Percentiles rank a stretch among this genome's conserved stretches.
These are phyloP conservation scores for Crithidia sp. DNA, from an alignment of 208 protist genomes.

Conservation along the genomic window DNA sequence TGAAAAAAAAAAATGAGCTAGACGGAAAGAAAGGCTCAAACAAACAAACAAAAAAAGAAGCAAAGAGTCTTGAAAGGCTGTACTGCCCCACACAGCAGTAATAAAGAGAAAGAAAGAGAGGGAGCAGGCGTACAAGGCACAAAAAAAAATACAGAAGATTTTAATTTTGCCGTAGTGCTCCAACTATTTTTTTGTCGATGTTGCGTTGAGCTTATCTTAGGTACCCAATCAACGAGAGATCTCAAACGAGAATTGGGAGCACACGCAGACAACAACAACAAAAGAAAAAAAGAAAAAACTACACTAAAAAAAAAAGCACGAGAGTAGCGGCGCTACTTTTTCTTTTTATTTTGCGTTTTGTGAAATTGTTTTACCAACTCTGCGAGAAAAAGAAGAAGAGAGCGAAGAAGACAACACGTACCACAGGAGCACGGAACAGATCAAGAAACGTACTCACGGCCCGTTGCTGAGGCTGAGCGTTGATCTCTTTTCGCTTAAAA, in stretches of 20 bases:
- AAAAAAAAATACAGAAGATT: too few relatives aligned
- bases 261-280: too few relatives aligned
- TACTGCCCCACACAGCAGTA: background rate
- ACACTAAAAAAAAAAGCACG: background rate
- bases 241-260: too few relatives aligned
- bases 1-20: background rate
- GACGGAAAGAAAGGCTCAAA: background rate
- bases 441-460: background rate
- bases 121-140: too few relatives aligned
- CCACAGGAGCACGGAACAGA: background rate
- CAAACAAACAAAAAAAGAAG: slow-evolving; percentile 16
- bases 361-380: background rate
- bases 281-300: too few relatives aligned
- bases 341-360: background rate
- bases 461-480: background rate
- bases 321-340: background rate
- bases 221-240: too few relatives aligned
- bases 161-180: too few relatives aligned
- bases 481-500: background rate
- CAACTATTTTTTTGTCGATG: too few relatives aligned
- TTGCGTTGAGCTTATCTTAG: too few relatives aligned
- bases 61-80: background rate
- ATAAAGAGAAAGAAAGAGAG: background rate
- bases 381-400: background rate
- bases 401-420: background rate